These are phyloP conservation scores for Syzygium grande DNA, from an alignment of 345 rosid genomes.

Conservation along the genomic window DNA sequence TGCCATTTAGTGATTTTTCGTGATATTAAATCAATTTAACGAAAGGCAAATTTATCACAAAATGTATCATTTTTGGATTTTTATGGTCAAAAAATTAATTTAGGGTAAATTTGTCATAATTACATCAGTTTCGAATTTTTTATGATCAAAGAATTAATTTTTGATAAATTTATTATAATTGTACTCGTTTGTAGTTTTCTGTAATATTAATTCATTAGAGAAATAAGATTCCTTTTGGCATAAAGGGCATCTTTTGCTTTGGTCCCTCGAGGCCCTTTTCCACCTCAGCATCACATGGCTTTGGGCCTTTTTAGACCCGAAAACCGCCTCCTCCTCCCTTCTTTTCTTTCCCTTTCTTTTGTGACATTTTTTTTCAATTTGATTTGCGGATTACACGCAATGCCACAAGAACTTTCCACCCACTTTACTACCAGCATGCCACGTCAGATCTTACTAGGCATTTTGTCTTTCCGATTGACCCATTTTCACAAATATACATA, in stretches of 20 bases:
- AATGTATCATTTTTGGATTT: too few relatives aligned
- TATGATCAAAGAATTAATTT: too few relatives aligned
- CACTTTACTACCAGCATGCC: not conserved
- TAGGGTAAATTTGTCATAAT: too few relatives aligned
- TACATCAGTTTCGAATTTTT: too few relatives aligned
- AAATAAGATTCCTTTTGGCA: not conserved
- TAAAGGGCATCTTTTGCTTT: not conserved
- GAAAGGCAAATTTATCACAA: too few relatives aligned
- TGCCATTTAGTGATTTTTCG: too few relatives aligned
- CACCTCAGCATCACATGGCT: conserved; percentile 7
- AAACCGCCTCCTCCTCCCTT: not conserved
- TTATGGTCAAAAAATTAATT: too few relatives aligned
- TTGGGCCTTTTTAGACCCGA: not conserved
- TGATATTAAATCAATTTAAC: too few relatives aligned
- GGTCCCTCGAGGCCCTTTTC: conserved; percentile 1
- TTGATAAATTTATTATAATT: too few relatives aligned
- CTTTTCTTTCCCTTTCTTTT: not conserved
- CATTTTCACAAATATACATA: not conserved
- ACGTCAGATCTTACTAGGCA: not conserved
- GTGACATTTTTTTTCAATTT: not conserved
- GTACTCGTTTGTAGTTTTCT: too few relatives aligned
- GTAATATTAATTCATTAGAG: not conserved
- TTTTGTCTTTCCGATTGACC: not conserved
- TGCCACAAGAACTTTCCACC: not conserved
- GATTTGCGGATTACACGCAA: conserved; percentile 1